Evolutionary conservation across 2,329 filamentous ascomycete genomes (phyloP).

Genomic region (Beauveria scarabaeidicola): DNA sequence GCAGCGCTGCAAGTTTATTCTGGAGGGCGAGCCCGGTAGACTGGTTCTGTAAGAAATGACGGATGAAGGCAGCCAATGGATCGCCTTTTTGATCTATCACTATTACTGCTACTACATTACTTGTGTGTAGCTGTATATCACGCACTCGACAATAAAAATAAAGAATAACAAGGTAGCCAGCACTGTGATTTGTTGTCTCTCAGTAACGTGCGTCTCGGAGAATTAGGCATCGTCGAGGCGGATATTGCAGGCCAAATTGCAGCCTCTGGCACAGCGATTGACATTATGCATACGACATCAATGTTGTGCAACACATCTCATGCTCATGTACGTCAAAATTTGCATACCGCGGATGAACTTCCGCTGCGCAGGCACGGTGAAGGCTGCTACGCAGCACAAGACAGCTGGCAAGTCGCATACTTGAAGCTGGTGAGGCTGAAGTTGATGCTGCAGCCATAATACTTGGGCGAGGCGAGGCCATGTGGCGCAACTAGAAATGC

Average conservation of each 20-base stretch:
- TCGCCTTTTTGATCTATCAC: conserved; percentile 20
- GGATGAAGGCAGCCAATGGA: conserved; percentile 3
- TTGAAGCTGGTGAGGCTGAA: not conserved
- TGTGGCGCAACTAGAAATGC: not conserved
- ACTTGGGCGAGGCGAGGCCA: not conserved
- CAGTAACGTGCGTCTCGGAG: not conserved
- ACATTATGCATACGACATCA: not conserved
- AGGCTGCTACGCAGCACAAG: not conserved
- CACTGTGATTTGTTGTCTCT: not conserved
- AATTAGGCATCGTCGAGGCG: not conserved
- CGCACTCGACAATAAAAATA: not conserved
- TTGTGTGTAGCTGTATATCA: conserved; percentile 6
- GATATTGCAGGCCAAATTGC: not conserved
- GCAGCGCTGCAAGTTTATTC: conserved; percentile 72
- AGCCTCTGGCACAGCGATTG: not conserved
- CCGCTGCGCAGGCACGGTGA: not conserved
- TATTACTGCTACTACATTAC: conserved; percentile 15
- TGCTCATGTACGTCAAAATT: not conserved
- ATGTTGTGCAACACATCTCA: not conserved
- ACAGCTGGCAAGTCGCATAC: not conserved
- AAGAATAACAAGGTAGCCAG: not conserved
- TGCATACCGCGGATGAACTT: not conserved
- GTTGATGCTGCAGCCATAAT: not conserved
- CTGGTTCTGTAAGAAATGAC: conserved; percentile 47
- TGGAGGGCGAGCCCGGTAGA: conserved; percentile 72